phyloP scores from a whole-genome alignment of 2,329 filamentous ascomycete genomes.

The Pestalotiopsis sp. region DNA sequence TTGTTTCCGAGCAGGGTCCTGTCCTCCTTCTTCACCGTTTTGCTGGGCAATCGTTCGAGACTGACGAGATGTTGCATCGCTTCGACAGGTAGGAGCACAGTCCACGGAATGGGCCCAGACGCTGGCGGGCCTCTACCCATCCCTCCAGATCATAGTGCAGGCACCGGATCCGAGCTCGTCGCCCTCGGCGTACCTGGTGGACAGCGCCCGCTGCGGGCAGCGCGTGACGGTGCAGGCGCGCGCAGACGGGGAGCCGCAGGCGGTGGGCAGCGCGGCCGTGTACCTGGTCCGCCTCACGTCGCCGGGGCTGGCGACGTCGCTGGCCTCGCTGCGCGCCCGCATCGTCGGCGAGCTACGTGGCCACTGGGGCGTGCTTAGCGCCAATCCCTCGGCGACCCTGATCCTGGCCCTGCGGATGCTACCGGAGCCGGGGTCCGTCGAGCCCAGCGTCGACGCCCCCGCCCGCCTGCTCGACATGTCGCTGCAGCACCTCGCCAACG shows the following conservation, averaged over 20 bases:
- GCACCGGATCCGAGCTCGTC: not conserved
- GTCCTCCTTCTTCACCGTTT: too few species aligned
- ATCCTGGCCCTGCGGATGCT: constrained; percentile 29
- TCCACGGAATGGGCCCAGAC: not conserved
- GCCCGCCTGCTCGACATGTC: constrained; percentile 32
- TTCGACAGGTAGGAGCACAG: not conserved
- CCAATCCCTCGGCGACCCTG: constrained; percentile 26
- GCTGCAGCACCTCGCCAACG: constrained; percentile 31
- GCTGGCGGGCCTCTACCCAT: constrained; percentile 9
- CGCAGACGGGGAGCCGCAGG: not conserved
- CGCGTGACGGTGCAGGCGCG: constrained; percentile 3
- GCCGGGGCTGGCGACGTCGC: not conserved
- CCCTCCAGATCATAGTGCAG: constrained; percentile 31
- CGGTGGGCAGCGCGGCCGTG: not conserved
- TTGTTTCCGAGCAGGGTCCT: too few species aligned
- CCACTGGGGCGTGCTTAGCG: constrained; percentile 33
- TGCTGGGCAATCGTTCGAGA: too few species aligned
- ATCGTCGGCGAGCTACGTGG: constrained; percentile 31
- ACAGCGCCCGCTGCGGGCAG: constrained; percentile 5
- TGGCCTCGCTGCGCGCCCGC: not conserved
- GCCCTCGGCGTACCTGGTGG: constrained; percentile 9
- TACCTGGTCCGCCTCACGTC: constrained; percentile 4
- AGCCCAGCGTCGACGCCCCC: constrained; percentile 22
- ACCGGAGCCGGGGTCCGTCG: constrained; percentile 22
- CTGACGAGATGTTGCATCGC: too few species aligned